phyloP scores from a whole-genome alignment of 305 asterid species.

The Fraxinus sp. region DNA sequence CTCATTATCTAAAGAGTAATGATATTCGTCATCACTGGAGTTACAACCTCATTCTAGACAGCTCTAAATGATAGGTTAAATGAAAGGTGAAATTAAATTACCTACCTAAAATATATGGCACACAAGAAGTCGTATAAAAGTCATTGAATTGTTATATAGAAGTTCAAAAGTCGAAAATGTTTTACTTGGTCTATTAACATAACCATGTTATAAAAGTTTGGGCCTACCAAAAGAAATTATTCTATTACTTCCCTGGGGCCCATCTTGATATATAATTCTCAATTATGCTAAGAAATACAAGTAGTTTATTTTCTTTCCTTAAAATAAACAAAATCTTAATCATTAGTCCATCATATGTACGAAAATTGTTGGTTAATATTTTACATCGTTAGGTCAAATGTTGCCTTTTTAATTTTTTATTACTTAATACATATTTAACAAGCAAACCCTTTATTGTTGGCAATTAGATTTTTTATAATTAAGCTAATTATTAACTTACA shows the following conservation, averaged over 20 bases:
- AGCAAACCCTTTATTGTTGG: slow-evolving; percentile 40
- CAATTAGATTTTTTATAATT: slow-evolving; percentile 15
- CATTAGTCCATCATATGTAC: slow-evolving; percentile 46
- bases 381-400: slow-evolving; percentile 85
- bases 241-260: slow-evolving; percentile 29
- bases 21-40: no score
- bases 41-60: no score
- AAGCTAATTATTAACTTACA: slow-evolving; percentile 10
- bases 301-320: slow-evolving; percentile 33
- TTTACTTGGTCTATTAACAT: slow-evolving; percentile 34
- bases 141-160: background rate
- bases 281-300: slow-evolving; percentile 19
- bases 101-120: slow-evolving; percentile 8
- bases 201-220: slow-evolving; percentile 1
- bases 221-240: slow-evolving; percentile 36
- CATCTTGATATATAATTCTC: slow-evolving; percentile 27
- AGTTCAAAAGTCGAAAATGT: slow-evolving; percentile 13
- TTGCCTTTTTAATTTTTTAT: slow-evolving; percentile 38
- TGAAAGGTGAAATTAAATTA: no score
- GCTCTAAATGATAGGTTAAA: no score
- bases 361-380: slow-evolving; percentile 59
- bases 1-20: background rate
- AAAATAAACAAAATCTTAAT: slow-evolving; percentile 26
- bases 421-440: slow-evolving; percentile 31
- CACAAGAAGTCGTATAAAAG: slow-evolving; percentile 17